A percentile compares a stretch with the other conserved stretches of the same genome.
phyloP scores from a whole-genome alignment of 1,284 basidiomycete genomes.

The Rhizoctonia solani region DNA sequence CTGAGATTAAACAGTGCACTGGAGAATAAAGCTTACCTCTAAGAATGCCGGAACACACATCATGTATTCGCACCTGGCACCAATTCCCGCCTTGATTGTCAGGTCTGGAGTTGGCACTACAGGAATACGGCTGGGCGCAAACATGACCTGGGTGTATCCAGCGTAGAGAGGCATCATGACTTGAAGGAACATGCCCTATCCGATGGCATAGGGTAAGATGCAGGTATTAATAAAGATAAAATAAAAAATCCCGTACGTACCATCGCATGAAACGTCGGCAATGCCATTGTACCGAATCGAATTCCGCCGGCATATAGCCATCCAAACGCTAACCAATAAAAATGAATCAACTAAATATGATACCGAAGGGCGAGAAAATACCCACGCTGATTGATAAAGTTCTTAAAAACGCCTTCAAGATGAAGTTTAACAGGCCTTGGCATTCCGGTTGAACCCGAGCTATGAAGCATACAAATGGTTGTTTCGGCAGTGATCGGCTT shows the following conservation, averaged over 20 bases:
- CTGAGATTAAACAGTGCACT: neutral
- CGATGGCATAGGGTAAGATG: neutral
- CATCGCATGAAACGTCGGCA: constrained; percentile 1
- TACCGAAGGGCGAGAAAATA: neutral
- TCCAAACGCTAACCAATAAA: neutral
- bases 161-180: neutral
- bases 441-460: constrained; percentile 21
- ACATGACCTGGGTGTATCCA: constrained; percentile 12
- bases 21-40: constrained; percentile 12
- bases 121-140: constrained; percentile 23
- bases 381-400: constrained; percentile 15
- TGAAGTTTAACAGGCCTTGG: neutral
- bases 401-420: constrained; percentile 14
- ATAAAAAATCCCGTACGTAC: too few relatives aligned
- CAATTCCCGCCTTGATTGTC: constrained; percentile 13
- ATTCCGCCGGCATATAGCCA: neutral
- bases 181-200: neutral
- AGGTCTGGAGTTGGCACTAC: constrained; percentile 32
- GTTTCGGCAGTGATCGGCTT: neutral
- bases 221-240: neutral
- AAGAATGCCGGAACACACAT: constrained; percentile 34
- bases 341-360: neutral
- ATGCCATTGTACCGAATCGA: neutral
- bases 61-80: neutral
- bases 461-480: neutral